These are phyloP conservation scores for Zhuliangozyma blackwelliae DNA, from an alignment of 1,139 yeast species.

Conservation along the genomic window DNA sequence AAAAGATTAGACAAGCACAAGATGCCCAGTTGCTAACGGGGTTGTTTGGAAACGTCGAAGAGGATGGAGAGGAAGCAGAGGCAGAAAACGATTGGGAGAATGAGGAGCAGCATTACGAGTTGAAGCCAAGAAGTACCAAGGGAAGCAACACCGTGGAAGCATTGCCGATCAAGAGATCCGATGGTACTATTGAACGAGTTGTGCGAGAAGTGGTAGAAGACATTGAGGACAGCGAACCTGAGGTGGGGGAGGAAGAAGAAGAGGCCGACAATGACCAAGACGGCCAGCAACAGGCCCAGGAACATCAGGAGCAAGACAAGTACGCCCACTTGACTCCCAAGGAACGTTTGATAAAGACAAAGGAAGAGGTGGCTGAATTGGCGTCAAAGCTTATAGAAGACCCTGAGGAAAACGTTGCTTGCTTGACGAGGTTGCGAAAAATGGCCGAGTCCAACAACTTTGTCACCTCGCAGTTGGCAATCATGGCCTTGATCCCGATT, in stretches of 20 bases:
- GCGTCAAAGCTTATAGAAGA: slow-evolving; percentile 80
- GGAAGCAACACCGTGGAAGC: slow-evolving; percentile 56
- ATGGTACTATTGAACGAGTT: slow-evolving; percentile 69
- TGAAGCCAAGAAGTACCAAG: slow-evolving; percentile 45
- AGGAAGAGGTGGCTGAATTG: slow-evolving; percentile 79
- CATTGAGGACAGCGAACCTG: slow-evolving; percentile 20
- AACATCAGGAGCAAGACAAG: slow-evolving; percentile 36
- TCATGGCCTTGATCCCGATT: slow-evolving; percentile 77
- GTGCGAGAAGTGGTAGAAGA: slow-evolving; percentile 33
- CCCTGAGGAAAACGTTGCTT: slow-evolving; percentile 78
- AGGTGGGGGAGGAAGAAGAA: slow-evolving; percentile 17
- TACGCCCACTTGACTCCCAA: slow-evolving; percentile 52
- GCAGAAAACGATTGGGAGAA: slow-evolving; percentile 43
- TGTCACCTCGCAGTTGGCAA: slow-evolving; percentile 67
- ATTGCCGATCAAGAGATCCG: slow-evolving; percentile 72
- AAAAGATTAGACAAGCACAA: slow-evolving; percentile 44
- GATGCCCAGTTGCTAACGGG: slow-evolving; percentile 47
- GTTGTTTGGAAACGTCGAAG: slow-evolving; percentile 24
- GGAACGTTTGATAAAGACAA: slow-evolving; percentile 55
- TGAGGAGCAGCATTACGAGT: slow-evolving; percentile 67
- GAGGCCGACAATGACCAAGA: slow-evolving; percentile 14
- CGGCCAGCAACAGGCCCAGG: too few species aligned
- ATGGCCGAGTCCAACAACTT: slow-evolving; percentile 67
- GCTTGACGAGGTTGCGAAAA: slow-evolving; percentile 65
- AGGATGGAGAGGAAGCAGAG: slow-evolving; percentile 11